Conservation (phyloP, 805 yeast genomes). For the Alloascoidea hylecoeti region DNA sequence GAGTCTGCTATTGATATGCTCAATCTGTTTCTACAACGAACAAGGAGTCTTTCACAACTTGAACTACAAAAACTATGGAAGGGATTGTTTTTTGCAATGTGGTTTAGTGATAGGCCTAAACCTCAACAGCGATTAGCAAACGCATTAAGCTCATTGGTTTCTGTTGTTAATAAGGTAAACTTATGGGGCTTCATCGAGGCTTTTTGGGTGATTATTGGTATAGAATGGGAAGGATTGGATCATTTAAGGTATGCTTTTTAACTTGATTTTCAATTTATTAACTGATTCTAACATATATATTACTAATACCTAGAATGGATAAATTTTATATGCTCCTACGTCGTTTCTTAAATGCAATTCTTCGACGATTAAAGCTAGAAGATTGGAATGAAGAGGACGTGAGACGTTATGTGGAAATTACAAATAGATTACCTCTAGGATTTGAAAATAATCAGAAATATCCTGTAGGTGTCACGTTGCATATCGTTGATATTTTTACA, state of each 20-base stretch:
- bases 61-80: conserved; percentile 86
- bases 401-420: conserved; percentile 23
- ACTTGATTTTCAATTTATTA: neutral
- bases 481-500: conserved; percentile 66
- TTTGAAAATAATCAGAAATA: conserved; percentile 33
- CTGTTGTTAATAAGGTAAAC: conserved; percentile 20
- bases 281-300: neutral
- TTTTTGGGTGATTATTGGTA: conserved; percentile 66
- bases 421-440: conserved; percentile 27
- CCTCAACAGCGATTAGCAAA: conserved; percentile 81
- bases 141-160: conserved; percentile 41
- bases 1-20: conserved; percentile 59
- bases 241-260: conserved; percentile 26
- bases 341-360: conserved; percentile 51
- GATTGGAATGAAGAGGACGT: conserved; percentile 42
- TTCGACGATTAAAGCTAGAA: conserved; percentile 36
- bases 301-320: conserved; percentile 52
- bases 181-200: conserved; percentile 45
- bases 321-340: conserved; percentile 75
- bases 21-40: conserved; percentile 36
- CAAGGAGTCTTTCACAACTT: conserved; percentile 22
- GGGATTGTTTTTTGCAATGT: conserved; percentile 90
- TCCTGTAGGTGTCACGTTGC: conserved; percentile 72
- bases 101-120: conserved; percentile 90
- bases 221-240: conserved; percentile 80